Percentiles rank a stretch among this genome's conserved stretches.
Conservation (phyloP, 768 basidiomycete species). For the Suillus lakei region DNA sequence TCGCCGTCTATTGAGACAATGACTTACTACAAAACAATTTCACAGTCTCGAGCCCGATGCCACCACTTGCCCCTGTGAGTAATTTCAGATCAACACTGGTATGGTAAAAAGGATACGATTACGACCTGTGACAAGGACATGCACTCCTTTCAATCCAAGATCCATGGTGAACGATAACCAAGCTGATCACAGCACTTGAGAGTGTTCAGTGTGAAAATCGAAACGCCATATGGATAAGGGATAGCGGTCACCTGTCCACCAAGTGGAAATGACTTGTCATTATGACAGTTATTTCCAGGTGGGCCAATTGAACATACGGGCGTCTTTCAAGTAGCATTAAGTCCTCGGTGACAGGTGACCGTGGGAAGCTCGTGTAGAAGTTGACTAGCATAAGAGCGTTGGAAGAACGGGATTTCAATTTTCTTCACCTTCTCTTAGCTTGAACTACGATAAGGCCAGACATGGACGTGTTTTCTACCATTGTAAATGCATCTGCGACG, state of each 20-base stretch:
- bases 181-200: neutral
- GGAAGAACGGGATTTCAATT: neutral
- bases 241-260: constrained; percentile 9
- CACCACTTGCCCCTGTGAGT: constrained; percentile 68
- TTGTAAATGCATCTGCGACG: constrained; percentile 63
- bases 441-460: neutral
- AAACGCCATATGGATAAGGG: constrained; percentile 5
- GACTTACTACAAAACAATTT: constrained; percentile 58
- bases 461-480: constrained; percentile 34
- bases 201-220: neutral
- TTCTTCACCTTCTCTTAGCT: constrained; percentile 1
- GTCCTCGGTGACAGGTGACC: neutral
- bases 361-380: neutral
- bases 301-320: too few relatives aligned
- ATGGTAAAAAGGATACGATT: neutral
- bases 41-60: constrained; percentile 70
- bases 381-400: neutral
- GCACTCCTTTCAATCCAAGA: constrained; percentile 59
- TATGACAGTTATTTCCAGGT: too few relatives aligned
- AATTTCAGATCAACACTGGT: neutral
- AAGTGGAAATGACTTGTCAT: neutral
- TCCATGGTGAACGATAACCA: constrained; percentile 45
- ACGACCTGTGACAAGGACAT: constrained; percentile 72
- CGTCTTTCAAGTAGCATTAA: too few relatives aligned
- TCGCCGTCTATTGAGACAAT: neutral